Conservation (phyloP, 257 asterid genomes). For the Solanum sparsipilum region DNA sequence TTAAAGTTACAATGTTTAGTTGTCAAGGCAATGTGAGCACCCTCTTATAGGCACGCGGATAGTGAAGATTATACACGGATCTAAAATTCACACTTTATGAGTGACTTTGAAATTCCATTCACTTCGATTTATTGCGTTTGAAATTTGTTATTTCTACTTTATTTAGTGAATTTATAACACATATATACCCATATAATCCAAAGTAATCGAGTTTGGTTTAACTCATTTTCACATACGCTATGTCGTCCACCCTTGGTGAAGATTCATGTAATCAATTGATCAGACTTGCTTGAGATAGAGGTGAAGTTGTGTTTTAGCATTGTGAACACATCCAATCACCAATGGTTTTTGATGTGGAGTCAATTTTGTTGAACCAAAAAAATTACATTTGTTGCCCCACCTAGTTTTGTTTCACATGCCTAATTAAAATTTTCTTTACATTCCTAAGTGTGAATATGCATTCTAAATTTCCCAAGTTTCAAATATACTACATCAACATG, state of each 20-base stretch:
- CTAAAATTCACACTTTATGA: background rate
- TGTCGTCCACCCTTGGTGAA: background rate
- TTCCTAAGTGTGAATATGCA: background rate
- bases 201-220: background rate
- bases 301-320: background rate
- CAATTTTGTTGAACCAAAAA: background rate
- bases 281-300: background rate
- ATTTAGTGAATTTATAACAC: too few species aligned
- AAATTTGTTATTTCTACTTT: too few species aligned
- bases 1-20: too few species aligned
- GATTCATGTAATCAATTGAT: background rate
- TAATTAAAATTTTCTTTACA: background rate
- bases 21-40: too few species aligned
- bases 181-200: too few species aligned
- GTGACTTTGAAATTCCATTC: background rate
- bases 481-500: background rate
- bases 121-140: too few species aligned
- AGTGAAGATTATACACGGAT: background rate
- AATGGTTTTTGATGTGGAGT: background rate
- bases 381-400: background rate
- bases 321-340: background rate
- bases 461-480: background rate
- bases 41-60: background rate
- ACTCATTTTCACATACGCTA: background rate
- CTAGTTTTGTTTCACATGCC: background rate